phyloP scores from a whole-genome alignment of 139 green algal species.

The Tetradesmus lagerheimii region DNA sequence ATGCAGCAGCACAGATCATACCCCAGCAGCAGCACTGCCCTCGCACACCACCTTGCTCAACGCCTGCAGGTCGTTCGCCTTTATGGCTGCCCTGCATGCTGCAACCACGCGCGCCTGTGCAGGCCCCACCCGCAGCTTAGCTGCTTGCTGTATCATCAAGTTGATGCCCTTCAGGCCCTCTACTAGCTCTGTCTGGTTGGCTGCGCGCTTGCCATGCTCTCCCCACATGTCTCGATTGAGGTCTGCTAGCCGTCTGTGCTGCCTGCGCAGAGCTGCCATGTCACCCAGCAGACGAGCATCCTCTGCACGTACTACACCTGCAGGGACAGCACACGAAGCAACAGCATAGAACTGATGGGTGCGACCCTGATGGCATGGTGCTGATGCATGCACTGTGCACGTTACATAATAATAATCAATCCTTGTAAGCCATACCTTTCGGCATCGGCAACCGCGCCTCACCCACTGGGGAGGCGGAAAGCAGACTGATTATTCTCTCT shows the following conservation, averaged over 20 bases:
- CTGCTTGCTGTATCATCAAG: conserved; percentile 81
- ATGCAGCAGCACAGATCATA: not conserved
- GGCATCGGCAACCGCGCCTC: no score
- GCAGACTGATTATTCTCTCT: no score
- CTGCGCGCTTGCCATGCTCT: conserved; percentile 78
- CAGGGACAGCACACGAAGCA: not conserved
- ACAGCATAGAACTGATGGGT: no score
- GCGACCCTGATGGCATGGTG: no score
- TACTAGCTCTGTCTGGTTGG: conserved; percentile 76
- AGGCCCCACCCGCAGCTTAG: conserved; percentile 68
- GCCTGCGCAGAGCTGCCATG: conserved; percentile 61
- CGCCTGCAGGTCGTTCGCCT: conserved; percentile 70
- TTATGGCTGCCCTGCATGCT: conserved; percentile 76
- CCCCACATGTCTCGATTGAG: conserved; percentile 82
- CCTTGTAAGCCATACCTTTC: no score
- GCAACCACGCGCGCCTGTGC: conserved; percentile 68
- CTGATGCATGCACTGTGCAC: no score
- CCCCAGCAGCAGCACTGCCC: not conserved
- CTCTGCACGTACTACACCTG: conserved; percentile 68
- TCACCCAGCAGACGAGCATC: conserved; percentile 78
- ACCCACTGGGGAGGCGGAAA: no score
- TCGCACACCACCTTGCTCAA: conserved; percentile 74
- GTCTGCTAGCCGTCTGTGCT: conserved; percentile 66
- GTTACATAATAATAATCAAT: no score
- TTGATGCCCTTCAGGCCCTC: conserved; percentile 77